Percentiles rank a stretch among this genome's conserved stretches.
These are phyloP conservation scores for Beauveria bassiana DNA, from an alignment of 2,329 filamentous ascomycete genomes.

Conservation along the genomic window DNA sequence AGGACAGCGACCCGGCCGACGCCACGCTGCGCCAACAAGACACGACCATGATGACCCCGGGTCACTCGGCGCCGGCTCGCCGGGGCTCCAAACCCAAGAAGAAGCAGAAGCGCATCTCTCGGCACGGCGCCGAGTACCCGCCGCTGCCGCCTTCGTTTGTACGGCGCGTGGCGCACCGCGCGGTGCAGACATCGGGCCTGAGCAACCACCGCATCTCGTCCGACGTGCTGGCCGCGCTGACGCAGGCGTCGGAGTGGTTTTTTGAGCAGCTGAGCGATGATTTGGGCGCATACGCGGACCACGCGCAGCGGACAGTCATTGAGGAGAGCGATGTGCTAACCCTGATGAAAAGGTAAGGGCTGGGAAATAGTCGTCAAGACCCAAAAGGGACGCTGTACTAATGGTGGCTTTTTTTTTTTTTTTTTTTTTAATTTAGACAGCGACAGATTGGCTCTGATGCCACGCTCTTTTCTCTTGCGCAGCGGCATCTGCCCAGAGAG, in stretches of 20 bases:
- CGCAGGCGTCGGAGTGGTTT: slow-evolving; percentile 81
- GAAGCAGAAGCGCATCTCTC: slow-evolving; percentile 47
- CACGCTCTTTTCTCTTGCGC: slow-evolving; percentile 80
- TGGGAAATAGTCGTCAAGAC: too few species aligned
- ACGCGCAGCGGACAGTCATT: slow-evolving; percentile 77
- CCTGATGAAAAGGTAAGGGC: slow-evolving; percentile 74
- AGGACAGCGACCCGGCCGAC: slow-evolving; percentile 11
- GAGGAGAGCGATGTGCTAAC: slow-evolving; percentile 77
- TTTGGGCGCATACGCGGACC: slow-evolving; percentile 68
- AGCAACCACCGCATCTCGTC: slow-evolving; percentile 63
- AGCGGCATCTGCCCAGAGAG: slow-evolving; percentile 73
- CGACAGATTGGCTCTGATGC: slow-evolving; percentile 62
- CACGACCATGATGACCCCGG: slow-evolving; percentile 2
- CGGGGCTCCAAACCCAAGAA: slow-evolving; percentile 19
- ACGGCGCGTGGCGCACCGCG: slow-evolving; percentile 64
- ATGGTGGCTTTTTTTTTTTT: slow-evolving; percentile 7
- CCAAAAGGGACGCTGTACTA: slow-evolving; percentile 1
- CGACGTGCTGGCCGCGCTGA: slow-evolving; percentile 66
- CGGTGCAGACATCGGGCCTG: slow-evolving; percentile 57
- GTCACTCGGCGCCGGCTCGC: background rate
- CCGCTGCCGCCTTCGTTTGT: slow-evolving; percentile 66
- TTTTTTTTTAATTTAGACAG: slow-evolving; percentile 50
- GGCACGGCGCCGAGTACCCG: slow-evolving; percentile 67
- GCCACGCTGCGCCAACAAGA: background rate
- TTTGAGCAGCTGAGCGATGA: slow-evolving; percentile 84